Base-by-base conservation (phyloP, 2,329 filamentous ascomycete genomes). In the Hymenoscyphus fraxineus region DNA sequence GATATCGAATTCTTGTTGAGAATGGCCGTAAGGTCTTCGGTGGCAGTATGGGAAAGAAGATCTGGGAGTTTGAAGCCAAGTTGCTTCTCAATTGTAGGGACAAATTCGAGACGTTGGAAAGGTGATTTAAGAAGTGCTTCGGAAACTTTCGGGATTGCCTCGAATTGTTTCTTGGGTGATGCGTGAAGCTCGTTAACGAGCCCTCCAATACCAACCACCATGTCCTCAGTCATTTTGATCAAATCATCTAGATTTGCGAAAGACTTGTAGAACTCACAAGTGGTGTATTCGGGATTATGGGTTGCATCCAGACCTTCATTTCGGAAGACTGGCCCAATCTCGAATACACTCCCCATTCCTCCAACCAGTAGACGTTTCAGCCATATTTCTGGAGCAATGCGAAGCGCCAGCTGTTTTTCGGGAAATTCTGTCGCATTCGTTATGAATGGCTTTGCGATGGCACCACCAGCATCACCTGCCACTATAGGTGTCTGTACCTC, bases 271-370 rank as follows among this genome's bases (percentile, higher is more conserved):
- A 97, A 98, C 78, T 99, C 95, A 80, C 94, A 98, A 66, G 92
- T 98, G 56, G 91, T 95, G 78, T 98, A 99, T 75, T 99, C 95
- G 0, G 95, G 94, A 74, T 99, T 99, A 76, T 99, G 95, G 0
- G 92, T 97, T 38, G 85, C 85, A 76, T 97, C 93, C 41, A 97
- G 79, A 76, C 92, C 92, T 79, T 99, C 95, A 75, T 99, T 99
- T 55, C 95, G 87, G 77, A 99, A 99, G 13, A 88, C 88, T 3
- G 92, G 89, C 0, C 95, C 95, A 68, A 99, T 93, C 78, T 99
- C 95, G 73, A 96, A 99, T 32, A 99, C 87, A 67, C 83, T 88
- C 71, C 96, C 90, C 66, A 98, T 87, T 2, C 93, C 94, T 59
- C 93, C 94, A 19, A 98, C 85, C 0, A 98, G 87, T 57, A 99